Evolutionary conservation across 441 rosid genomes (phyloP), one percentile per base, ranked within the genome.

Genomic region (Arabidopsis hybrid): DNA sequence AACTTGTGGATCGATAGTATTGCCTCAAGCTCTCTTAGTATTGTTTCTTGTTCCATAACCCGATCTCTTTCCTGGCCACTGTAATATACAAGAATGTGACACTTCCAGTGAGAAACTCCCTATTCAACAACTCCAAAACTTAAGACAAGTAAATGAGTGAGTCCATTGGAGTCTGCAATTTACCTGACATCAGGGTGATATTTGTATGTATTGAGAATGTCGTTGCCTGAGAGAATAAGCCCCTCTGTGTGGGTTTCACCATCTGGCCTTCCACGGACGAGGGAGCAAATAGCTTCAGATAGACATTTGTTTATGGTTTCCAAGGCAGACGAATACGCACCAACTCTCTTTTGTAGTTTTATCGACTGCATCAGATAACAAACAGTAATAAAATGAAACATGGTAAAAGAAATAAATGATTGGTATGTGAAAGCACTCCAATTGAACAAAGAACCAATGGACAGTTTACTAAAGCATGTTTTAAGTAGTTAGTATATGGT

Each of bases 21-120:
- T n/a, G 95, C 91, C 85, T 94, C 97, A 1, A 92, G 99, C 86
- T 94, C 95, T 83, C 97, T 86, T 78, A 94, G 74, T 46, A 89
- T 87, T 36, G 89, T 91, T 74, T 94, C 91, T 80, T 92, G 96
- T 83, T 90, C 89, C 78, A 86, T 55, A 56, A 89, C 92, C 47
- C 65, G 80, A 18, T 86, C 90, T 70, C 93, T 86, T 81, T 92
- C 98, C 76, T 84, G 89, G 69, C 77, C 79, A 82, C 98, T 94
- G 90, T 49, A 67, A 10, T 55, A 63, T 43, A 72, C 70, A 72
- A 45, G 18, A 53, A 59, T 36, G 18, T 21, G 34, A 14, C 5
- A 73, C 18, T 53, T 35, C n/a, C 2, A 53, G 38, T 34, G 7
- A 35, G 60, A 26, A 50, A 47, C 50, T 47, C 26, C 29, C 1